Evolutionary conservation across 305 asterid species (phyloP).

Genomic region (Fraxinus nigra): DNA sequence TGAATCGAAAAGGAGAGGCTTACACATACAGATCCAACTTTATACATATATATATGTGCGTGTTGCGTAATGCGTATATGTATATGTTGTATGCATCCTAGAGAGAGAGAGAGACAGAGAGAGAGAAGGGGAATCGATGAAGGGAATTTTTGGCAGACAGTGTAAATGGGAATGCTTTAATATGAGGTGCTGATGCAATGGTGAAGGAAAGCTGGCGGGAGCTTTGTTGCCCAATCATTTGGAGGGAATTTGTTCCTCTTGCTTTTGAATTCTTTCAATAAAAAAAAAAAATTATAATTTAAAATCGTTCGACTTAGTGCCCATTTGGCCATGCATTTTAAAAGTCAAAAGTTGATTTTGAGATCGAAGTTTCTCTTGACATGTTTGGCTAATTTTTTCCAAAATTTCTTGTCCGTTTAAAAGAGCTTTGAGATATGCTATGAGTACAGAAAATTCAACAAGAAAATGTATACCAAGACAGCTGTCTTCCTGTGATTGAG

Average conservation of each 20-base stretch:
- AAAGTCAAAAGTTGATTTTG: not conserved
- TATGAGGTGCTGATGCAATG: constrained; percentile 11
- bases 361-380: not conserved
- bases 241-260: constrained; percentile 47
- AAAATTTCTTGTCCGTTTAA: not conserved
- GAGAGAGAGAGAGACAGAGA: not conserved
- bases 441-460: no score
- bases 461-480: no score
- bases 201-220: not conserved
- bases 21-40: not conserved
- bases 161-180: constrained; percentile 6
- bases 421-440: no score
- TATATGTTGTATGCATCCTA: not conserved
- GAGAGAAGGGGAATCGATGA: constrained; percentile 10
- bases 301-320: not conserved
- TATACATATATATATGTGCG: not conserved
- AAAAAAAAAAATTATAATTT: not conserved
- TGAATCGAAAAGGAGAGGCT: constrained; percentile 13
- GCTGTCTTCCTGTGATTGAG: no score
- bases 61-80: not conserved
- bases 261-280: constrained; percentile 21
- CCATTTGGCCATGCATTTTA: not conserved
- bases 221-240: constrained; percentile 35
- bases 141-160: constrained; percentile 22
- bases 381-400: not conserved